Base-by-base conservation (phyloP, 2,329 filamentous ascomycete species). In the Cordyceps farinosa region DNA sequence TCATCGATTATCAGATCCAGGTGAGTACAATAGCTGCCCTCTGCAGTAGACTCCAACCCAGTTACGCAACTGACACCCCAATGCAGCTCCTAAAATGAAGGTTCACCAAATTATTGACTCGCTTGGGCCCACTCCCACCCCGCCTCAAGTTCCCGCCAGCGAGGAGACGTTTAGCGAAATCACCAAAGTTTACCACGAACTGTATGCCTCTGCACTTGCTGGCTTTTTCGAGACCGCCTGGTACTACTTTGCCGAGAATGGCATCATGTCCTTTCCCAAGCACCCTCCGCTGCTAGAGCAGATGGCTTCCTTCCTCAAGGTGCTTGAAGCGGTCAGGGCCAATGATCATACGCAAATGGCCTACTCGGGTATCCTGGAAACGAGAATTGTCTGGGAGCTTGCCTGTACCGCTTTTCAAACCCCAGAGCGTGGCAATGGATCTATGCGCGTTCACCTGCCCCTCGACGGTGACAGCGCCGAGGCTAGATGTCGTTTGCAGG, bases 171-270 rank as follows among this genome's bases (percentile, higher is more conserved):
- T 90, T 56, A 85, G 87, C 69, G 88, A 92, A 71, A 86, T 92
- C 64, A 87, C 86, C 66, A 84, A 84, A 65, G 75, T 94, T 17
- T 96, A 90, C 75, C 84, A 85, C 69, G 88, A 89, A 67, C 87
- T 92, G 67, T 96, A 95, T 73, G 89, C 88, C 4, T 84, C 84
- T 1, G 89, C 87, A 8, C 84, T 95, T 53, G 88, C 91, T 74
- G 84, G 84, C 56, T 88, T 95, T 66, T 84, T 96, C 66, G 93
- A 97, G 74, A 90, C 91, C 7, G 83, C 82, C 34, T 98, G 93
- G 93, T 97, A 91, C 77, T 85, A 80, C 65, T 79, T 81, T 54
- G 72, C 72, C 53, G 81, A 80, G 15, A 75, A 78, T 64, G 74
- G 78, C 58, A 73, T 77, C 45, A 78, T 76, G 71, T 72, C 79